Evolutionary conservation across 352 stramenopile species (phyloP), one percentile per base, ranked within the genome.

Genomic region (Saprolegnia parasitica): DNA sequence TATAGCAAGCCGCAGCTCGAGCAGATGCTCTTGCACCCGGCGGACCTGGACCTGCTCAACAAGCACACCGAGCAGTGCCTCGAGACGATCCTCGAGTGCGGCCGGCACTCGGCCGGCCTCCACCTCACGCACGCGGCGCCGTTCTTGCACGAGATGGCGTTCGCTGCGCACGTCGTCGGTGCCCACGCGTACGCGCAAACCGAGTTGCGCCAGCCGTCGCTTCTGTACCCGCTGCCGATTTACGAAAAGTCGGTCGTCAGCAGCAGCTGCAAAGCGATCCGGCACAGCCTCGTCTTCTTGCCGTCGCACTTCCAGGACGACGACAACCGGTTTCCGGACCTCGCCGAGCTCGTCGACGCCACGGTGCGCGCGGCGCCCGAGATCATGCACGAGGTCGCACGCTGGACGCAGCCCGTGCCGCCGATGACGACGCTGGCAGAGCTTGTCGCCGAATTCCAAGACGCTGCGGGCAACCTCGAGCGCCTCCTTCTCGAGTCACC

Each of bases 121-220:
- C 42, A 70, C 39, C 54, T 70, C 21, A 24, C 63, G 4, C 45
- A 39, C 18, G 35, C 39, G 13, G 63, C 63, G 6, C 47, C 55
- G 49, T 26, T 37, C 39, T 21, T 61, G 21, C 63, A 70, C 21
- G 54, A 70, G 10, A 26, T 70, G 29, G 63, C 63, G 23, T 40
- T 70, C 16, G 45, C 63, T 3, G 63, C 63, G 8, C 63, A 70
- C 47, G 23, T 61, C 39, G 20, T 70, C 0, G 63, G 63, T 32
- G 37, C n/a, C 24, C 63, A 70, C 42, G 47, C 63, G 18, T 70
- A 70, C 26, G 63, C 63, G 13, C 52, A 60, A 24, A 20, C 24
- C n/a, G 52, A 60, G 35, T 24, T 60, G 52, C 13, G n/a, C 13
- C 52, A 60, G 20, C 35, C 52, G 9, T 60, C 52, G 8, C 24